Evolutionary conservation across 805 yeast species (phyloP), one percentile per base, ranked within the genome.

Genomic region (Nakazawaea ambrosiae): DNA sequence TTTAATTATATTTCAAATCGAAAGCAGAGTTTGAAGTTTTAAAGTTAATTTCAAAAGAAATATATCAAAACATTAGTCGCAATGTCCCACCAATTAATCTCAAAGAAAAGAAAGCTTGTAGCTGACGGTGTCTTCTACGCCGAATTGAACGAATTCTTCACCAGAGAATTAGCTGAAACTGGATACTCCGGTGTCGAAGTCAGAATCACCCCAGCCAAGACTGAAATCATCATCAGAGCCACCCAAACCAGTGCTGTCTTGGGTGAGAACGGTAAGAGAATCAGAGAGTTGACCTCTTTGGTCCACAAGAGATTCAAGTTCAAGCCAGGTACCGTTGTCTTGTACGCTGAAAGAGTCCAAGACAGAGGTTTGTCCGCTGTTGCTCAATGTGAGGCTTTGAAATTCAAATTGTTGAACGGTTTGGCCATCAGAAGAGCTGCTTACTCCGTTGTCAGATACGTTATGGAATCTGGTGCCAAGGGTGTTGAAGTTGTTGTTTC

Each of bases 61-160:
- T n/a, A n/a, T n/a, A n/a, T n/a, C n/a, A n/a, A n/a, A n/a, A n/a
- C n/a, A n/a, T n/a, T n/a, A n/a, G n/a, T n/a, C n/a, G n/a, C n/a
- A n/a, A n/a, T n/a, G 31, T 31, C 40, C 15, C 22, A 23, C 20
- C 35, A 27, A 22, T 65, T 73, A 63, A 83, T 89, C 70, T 90
- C 97, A 65, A 86, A 87, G 78, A 90, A 87, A 78, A 89, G 97
- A 86, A 89, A 89, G 89, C 84, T 89, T 66, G 97, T 92, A 68
- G 96, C 96, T 73, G 98, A 92, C 81, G 98, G 98, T 86, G 98
- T 92, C 63, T 87, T 92, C 81, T 92, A 82, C 95, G 98, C 98
- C 72, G 98, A 92, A 78, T 77, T 92, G 66, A 92, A 92, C 81
- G 98, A 92, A 78, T 92, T 92, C 92, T 92, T 92, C 88, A 87